Conservation (phyloP, 2,329 filamentous ascomycete species). For the Trichophyton verrucosum region DNA sequence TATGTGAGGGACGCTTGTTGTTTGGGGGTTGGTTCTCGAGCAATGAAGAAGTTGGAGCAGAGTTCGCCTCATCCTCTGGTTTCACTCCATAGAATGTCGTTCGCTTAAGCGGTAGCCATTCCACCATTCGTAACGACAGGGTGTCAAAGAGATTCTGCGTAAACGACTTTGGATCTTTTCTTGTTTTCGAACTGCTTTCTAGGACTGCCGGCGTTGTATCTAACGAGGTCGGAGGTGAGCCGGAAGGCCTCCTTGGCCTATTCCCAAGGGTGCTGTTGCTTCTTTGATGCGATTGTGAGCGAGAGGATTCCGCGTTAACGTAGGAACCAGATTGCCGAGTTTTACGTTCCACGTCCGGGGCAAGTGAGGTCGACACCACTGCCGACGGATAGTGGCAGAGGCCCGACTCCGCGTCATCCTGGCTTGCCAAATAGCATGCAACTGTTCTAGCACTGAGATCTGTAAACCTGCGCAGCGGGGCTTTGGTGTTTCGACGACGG, state of each 20-base stretch:
- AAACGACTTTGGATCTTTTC: constrained; percentile 50
- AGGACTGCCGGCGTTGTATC: not conserved
- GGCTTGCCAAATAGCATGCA: constrained; percentile 66
- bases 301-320: not conserved
- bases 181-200: constrained; percentile 16
- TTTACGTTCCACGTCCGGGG: not conserved
- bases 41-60: not conserved
- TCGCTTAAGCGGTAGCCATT: constrained; percentile 32
- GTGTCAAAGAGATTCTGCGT: constrained; percentile 46
- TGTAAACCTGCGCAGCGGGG: constrained; percentile 66
- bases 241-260: not conserved
- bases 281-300: not conserved
- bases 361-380: constrained; percentile 5
- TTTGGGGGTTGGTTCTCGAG: not conserved
- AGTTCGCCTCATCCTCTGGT: not conserved
- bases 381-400: constrained; percentile 46
- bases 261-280: not conserved
- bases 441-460: constrained; percentile 69
- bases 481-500: constrained; percentile 53
- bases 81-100: not conserved
- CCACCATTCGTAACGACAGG: constrained; percentile 33
- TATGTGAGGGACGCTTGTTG: not conserved
- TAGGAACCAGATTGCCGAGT: not conserved
- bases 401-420: constrained; percentile 60
- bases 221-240: not conserved